These are phyloP conservation scores for Starmerella cellae DNA, from an alignment of 805 yeast species.

Conservation along the genomic window DNA sequence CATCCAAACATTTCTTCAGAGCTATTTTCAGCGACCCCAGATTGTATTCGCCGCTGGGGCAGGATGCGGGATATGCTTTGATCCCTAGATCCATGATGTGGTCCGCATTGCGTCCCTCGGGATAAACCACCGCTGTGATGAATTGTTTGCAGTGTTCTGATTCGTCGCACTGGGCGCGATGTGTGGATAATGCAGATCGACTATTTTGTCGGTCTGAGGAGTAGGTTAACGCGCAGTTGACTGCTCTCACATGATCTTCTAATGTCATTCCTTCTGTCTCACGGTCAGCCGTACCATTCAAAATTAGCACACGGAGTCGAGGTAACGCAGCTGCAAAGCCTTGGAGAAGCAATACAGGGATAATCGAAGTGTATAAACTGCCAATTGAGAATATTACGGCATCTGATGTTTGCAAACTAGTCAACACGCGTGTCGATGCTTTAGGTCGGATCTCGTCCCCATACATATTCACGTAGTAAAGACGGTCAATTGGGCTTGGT, in stretches of 20 bases:
- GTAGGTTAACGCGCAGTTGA: slow-evolving; percentile 44
- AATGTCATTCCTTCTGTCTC: slow-evolving; percentile 65
- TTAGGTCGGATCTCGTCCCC: slow-evolving; percentile 75
- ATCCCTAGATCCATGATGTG: neutral
- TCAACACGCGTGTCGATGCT: slow-evolving; percentile 50
- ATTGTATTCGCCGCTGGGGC: slow-evolving; percentile 9
- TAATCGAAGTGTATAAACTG: slow-evolving; percentile 71
- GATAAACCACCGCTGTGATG: neutral
- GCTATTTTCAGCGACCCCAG: slow-evolving; percentile 3
- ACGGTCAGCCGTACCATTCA: slow-evolving; percentile 66
- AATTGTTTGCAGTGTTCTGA: neutral
- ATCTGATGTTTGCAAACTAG: slow-evolving; percentile 37
- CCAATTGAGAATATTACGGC: slow-evolving; percentile 70
- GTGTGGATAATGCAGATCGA: neutral
- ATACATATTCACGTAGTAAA: slow-evolving; percentile 72
- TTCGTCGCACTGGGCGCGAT: neutral
- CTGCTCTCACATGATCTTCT: slow-evolving; percentile 40
- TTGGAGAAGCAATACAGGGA: slow-evolving; percentile 61
- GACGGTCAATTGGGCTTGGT: slow-evolving; percentile 57
- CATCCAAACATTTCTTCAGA: slow-evolving; percentile 1
- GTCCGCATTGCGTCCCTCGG: neutral
- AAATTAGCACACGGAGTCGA: slow-evolving; percentile 37
- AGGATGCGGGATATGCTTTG: slow-evolving; percentile 3
- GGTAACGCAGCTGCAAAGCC: slow-evolving; percentile 31
- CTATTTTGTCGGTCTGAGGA: slow-evolving; percentile 24